phyloP scores from a whole-genome alignment of 805 yeast genomes.

The Komagataella phaffii region DNA sequence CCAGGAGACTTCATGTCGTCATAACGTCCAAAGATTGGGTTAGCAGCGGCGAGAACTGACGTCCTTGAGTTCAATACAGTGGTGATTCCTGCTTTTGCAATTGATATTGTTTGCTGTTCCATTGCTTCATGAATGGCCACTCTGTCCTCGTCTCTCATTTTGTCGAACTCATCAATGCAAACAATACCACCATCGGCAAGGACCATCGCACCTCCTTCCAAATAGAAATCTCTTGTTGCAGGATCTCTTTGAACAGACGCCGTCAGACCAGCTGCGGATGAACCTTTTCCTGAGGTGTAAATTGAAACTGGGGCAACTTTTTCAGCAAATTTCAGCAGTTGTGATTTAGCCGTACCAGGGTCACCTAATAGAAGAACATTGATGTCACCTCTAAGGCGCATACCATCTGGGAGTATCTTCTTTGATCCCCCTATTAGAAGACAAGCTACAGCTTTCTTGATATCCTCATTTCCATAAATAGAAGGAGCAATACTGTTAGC shows the following conservation, averaged over 20 bases:
- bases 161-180: conserved; percentile 97
- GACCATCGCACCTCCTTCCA: conserved; percentile 99
- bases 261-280: conserved; percentile 98
- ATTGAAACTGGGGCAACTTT: conserved; percentile 90
- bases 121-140: conserved; percentile 99
- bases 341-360: conserved; percentile 99
- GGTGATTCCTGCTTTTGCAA: conserved; percentile 98
- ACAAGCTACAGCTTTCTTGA: conserved; percentile 88
- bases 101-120: conserved; percentile 99
- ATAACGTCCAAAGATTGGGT: conserved; percentile 93
- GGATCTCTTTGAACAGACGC: conserved; percentile 95
- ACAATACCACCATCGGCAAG: conserved; percentile 98
- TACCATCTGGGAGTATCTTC: conserved; percentile 86
- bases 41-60: conserved; percentile 94
- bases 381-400: conserved; percentile 94
- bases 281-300: conserved; percentile 97
- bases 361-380: conserved; percentile 90
- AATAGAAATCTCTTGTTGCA: conserved; percentile 75
- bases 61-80: conserved; percentile 94
- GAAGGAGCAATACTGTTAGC: conserved; percentile 91
- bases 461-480: conserved; percentile 86
- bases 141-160: conserved; percentile 98
- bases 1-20: conserved; percentile 96
- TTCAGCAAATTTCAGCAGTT: conserved; percentile 86
- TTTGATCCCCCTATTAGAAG: conserved; percentile 89